Base-by-base conservation (phyloP, 176 grass and related monocot genomes). In the Oryza meridionalis region DNA sequence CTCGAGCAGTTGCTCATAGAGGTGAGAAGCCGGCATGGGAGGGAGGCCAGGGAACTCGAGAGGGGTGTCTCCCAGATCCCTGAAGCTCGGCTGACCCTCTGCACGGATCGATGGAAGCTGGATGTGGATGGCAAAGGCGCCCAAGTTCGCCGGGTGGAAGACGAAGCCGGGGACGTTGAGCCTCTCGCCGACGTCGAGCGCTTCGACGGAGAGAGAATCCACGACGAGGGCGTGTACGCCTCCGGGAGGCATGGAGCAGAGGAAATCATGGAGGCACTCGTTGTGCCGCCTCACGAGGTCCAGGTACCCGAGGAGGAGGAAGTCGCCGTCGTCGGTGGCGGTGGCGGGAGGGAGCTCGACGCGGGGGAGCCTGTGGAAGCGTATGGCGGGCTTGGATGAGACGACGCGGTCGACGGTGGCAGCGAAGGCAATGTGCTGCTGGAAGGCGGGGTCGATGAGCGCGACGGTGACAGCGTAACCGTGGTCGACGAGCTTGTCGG, bases 1-100 rank as follows among this genome's bases (percentile, higher is more conserved):
- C 22, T 65, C 25, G 3, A 77, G 77, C 29, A 80, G 0, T n/a
- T 58, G 4, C 17, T 6, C 53, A 6, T 1, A 7, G 51, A 58
- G 53, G 19, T 96, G 76, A 0, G 86, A 91, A 2, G 80, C 86
- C 17, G 83, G 86, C 10, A 96, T 15, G 1, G 81, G 68, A 0
- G 73, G 80, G 69, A 91, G 61, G 10, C 94, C 91, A 2, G 63
- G 65, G 59, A 96, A 15, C 35, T 43, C 7, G 9, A 96, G 7
- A 7, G 77, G 74, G 0, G 43, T 42, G 81, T 89, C 73, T 7
- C 84, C 81, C 0, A 91, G 5, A 31, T 91, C 75, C 5, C 9
- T 62, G 14, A 90, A 87, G 55, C 65, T 85, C 0, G 10, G 5
- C 2, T 63, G 11, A 35, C 13, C 67, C 11, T 80, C 40, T 0